A percentile compares a stretch with the other conserved stretches of the same genome.
Evolutionary conservation across 176 grass and related monocot species (phyloP).

Genomic region (Oryza glaberrima): DNA sequence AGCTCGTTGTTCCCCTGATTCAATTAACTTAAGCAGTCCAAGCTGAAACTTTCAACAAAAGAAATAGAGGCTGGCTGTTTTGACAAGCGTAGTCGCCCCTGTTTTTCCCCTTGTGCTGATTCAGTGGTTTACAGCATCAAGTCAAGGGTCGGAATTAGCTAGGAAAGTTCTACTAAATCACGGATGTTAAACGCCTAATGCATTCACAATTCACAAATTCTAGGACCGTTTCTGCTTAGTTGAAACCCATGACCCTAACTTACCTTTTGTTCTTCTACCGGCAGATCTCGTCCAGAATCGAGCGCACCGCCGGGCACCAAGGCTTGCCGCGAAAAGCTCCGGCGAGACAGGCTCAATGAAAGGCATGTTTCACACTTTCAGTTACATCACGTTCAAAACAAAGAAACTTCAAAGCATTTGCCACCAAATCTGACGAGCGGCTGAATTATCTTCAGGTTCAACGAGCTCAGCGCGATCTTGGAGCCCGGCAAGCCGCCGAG

Average conservation of each 20-base stretch:
- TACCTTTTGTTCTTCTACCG: not conserved
- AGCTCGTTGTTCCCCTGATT: not conserved
- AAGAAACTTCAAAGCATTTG: not conserved
- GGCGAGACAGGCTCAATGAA: slow-evolving; percentile 90
- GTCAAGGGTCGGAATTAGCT: not conserved
- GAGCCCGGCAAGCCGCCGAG: slow-evolving; percentile 86
- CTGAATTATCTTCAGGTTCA: slow-evolving; percentile 62
- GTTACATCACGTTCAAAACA: not conserved
- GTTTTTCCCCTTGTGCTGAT: not conserved
- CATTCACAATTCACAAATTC: not conserved
- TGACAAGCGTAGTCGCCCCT: not conserved
- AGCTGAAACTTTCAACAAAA: not conserved
- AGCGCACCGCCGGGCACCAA: slow-evolving; percentile 80
- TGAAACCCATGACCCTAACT: not conserved
- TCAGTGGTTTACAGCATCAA: not conserved
- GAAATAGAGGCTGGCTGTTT: not conserved
- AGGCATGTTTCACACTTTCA: slow-evolving; percentile 45
- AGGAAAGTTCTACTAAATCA: not conserved
- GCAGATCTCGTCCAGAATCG: slow-evolving; percentile 79
- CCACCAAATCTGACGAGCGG: slow-evolving; percentile 8
- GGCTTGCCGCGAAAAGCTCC: slow-evolving; percentile 92
- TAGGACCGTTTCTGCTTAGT: slow-evolving; percentile 15
- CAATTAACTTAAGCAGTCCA: not conserved
- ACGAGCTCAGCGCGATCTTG: slow-evolving; percentile 78
- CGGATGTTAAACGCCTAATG: not conserved